Conservation (phyloP, 306 rosid species). For the Inga laurina region DNA sequence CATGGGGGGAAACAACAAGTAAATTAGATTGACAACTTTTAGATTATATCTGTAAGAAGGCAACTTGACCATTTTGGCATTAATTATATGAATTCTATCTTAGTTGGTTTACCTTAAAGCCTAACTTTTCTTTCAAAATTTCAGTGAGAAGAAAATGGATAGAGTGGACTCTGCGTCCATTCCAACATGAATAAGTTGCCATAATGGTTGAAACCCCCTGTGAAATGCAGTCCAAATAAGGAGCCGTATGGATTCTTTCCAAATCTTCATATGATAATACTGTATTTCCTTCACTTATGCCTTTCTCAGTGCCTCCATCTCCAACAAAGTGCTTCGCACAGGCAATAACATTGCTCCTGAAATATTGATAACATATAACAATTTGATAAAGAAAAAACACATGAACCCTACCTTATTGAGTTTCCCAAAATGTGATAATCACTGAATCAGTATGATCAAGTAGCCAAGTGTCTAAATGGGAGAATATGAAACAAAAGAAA, state of each 20-base stretch:
- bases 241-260: conserved; percentile 83
- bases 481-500: background rate
- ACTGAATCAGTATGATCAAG: background rate
- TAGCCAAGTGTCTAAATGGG: background rate
- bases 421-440: background rate
- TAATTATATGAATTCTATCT: too few relatives aligned
- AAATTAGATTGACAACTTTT: too few relatives aligned
- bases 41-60: background rate
- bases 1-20: background rate
- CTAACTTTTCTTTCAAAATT: conserved; percentile 72
- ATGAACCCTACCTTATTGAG: background rate
- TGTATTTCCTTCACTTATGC: conserved; percentile 82
- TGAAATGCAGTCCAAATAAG: conserved; percentile 83
- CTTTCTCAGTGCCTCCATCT: conserved; percentile 88
- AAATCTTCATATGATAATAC: conserved; percentile 65
- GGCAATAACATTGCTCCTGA: conserved; percentile 78
- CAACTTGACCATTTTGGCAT: background rate
- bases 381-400: background rate
- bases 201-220: conserved; percentile 85
- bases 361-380: conserved; percentile 23
- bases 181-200: conserved; percentile 92
- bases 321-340: conserved; percentile 98
- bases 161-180: conserved; percentile 65
- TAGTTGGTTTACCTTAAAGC: conserved; percentile 62
- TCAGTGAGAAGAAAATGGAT: conserved; percentile 70